Percentiles rank a stretch among this genome's conserved stretches.
Evolutionary conservation across 2,329 filamentous ascomycete genomes (phyloP).

Genomic region (Venturia carpophila): DNA sequence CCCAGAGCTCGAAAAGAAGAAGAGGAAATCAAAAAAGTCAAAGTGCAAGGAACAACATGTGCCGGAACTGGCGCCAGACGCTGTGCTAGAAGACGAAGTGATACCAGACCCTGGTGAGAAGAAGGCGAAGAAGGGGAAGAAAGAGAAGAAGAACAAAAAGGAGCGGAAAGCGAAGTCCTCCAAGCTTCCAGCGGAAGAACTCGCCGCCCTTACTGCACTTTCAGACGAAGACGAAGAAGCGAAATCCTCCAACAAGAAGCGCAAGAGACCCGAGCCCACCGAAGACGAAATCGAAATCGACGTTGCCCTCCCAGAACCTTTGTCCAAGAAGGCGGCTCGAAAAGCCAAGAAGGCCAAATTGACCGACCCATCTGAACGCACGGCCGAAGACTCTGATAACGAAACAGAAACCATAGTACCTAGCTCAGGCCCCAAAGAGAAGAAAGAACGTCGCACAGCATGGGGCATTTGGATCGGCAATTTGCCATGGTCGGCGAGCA

Average conservation of each 20-base stretch:
- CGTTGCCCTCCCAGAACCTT: conserved; percentile 78
- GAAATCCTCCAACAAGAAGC: conserved; percentile 12
- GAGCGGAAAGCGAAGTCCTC: neutral
- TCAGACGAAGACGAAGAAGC: neutral
- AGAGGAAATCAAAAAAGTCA: conserved; percentile 8
- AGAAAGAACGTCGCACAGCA: conserved; percentile 55
- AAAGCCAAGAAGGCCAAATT: conserved; percentile 64
- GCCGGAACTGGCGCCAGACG: neutral
- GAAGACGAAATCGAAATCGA: conserved; percentile 73
- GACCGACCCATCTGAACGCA: conserved; percentile 20
- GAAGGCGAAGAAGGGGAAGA: conserved; percentile 9
- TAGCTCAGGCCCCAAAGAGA: conserved; percentile 19
- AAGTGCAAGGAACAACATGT: neutral
- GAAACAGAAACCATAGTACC: conserved; percentile 22
- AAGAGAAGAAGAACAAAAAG: conserved; percentile 1
- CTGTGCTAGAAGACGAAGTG: neutral
- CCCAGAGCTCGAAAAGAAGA: conserved; percentile 7
- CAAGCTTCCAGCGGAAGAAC: neutral
- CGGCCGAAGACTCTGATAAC: conserved; percentile 28
- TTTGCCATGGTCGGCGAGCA: conserved; percentile 72
- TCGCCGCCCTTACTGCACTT: neutral
- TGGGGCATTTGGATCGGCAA: conserved; percentile 96
- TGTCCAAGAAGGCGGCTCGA: conserved; percentile 87
- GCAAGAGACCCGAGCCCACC: conserved; percentile 12
- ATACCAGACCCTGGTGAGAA: neutral